phyloP scores from a whole-genome alignment of 2,329 filamentous ascomycete species.

The Fusarium subtropicale region DNA sequence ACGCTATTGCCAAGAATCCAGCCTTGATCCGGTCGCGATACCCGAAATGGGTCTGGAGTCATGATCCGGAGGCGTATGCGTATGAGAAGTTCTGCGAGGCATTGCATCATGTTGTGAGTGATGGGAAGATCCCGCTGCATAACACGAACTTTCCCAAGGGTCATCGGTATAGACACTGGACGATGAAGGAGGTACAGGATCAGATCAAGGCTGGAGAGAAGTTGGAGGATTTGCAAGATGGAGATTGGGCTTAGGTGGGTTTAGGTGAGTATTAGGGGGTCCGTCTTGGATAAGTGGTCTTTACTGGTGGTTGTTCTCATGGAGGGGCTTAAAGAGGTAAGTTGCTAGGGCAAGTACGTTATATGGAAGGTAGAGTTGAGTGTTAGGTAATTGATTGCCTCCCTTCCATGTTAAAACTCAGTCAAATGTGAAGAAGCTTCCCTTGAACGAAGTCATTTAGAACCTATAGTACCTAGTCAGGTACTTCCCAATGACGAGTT shows the following conservation, averaged over 20 bases:
- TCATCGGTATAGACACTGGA: conserved; percentile 34
- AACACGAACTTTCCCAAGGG: conserved; percentile 33
- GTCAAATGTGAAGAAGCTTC: background rate
- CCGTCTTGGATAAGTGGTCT: no score
- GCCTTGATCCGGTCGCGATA: conserved; percentile 26
- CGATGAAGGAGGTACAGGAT: conserved; percentile 33
- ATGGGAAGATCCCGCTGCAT: conserved; percentile 21
- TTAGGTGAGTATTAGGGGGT: rapidly evolving
- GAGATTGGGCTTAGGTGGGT: conserved; percentile 24
- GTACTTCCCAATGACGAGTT: rapidly evolving
- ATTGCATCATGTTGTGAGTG: conserved; percentile 22
- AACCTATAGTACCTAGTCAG: no score
- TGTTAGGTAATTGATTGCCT: background rate
- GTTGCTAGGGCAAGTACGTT: no score
- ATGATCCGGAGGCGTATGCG: conserved; percentile 31
- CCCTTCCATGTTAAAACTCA: no score
- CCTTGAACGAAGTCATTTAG: no score
- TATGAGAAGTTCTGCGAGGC: conserved; percentile 38
- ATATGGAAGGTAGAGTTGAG: no score
- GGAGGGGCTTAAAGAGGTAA: no score
- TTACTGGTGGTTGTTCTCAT: background rate
- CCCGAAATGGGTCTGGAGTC: conserved; percentile 33
- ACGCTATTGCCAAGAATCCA: conserved; percentile 31
- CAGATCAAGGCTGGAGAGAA: conserved; percentile 30
- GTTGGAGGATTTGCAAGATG: conserved; percentile 35